Conservation (phyloP, 495 filamentous ascomycete species). For the Evernia prunastri region DNA sequence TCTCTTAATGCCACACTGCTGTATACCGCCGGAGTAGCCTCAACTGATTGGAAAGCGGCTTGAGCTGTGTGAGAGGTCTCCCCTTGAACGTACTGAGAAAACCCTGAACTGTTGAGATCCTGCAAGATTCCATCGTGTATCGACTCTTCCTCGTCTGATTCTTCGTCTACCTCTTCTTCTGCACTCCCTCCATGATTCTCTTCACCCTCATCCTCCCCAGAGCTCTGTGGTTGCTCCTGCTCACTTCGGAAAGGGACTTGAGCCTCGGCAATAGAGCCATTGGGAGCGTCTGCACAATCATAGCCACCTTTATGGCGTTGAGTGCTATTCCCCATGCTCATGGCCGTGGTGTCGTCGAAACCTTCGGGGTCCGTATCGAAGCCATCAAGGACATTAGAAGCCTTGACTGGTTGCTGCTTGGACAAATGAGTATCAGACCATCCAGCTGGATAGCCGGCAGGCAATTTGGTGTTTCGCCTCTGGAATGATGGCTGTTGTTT, state of each 20-base stretch:
- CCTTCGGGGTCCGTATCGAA: slow-evolving; percentile 28
- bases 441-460: not conserved
- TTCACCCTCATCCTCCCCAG: not conserved
- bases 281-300: not conserved
- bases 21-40: not conserved
- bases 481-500: not conserved
- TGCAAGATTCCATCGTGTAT: slow-evolving; percentile 3
- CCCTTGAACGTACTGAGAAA: not conserved
- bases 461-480: not conserved
- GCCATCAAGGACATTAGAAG: slow-evolving; percentile 1
- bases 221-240: slow-evolving; percentile 8
- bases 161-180: slow-evolving; percentile 1
- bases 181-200: not conserved
- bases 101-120: not conserved
- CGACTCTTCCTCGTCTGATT: not conserved
- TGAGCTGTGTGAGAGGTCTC: not conserved
- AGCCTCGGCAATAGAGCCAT: not conserved
- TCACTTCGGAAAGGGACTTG: not conserved
- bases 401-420: not conserved
- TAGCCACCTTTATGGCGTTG: not conserved
- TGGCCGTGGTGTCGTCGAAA: slow-evolving; percentile 20
- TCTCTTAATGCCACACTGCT: not conserved
- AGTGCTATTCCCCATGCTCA: slow-evolving; percentile 5
- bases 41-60: not conserved
- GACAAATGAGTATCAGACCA: not conserved